Evolutionary conservation across 2,329 filamentous ascomycete genomes (phyloP), one percentile per base, ranked within the genome.

Genomic region (Paecilomyces sp.): DNA sequence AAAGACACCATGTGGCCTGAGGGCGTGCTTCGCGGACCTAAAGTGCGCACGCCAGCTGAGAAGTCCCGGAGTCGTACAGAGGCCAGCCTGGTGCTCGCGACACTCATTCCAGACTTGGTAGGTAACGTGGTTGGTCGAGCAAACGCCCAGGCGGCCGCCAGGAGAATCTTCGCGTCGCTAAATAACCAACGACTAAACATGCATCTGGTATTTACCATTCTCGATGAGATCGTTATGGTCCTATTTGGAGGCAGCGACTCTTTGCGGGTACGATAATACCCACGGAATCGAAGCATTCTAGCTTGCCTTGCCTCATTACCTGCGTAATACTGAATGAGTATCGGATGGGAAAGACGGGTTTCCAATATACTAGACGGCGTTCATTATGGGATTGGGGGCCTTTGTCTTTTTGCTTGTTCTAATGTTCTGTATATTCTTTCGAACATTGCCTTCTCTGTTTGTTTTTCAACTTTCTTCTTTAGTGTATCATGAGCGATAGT

Each of bases 101-200:
- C 92, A 9, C 82, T 99, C 56, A 82, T 99, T 22, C 94, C 94
- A 2, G 94, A 99, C 73, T 72, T 99, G 59, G 93, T 91, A 8
- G 92, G 89, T 7, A 96, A 90, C 75, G 95, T 99, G 6, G 95
- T 99, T 15, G 94, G 94, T 3, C 85, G 92, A 68, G 85, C 88
- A 52, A 99, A 99, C 77, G 94, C 95, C 15, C 90, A 95, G 72
- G 89, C 88, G 59, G 94, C 94, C 24, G 92, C 92, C 63, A 84
- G 93, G 66, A 89, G 92, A 68, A 85, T 97, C 55, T 91, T 95
- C 78, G 92, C 92, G 9, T 92, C 90, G 54, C 80, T 97, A 66
- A 99, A 99, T 74, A 99, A 97, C 75, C 83, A 86, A 60, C 83
- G 91, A 64, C 79, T 99, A 66, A 97, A 97, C 73, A 82, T 86